Evolutionary conservation across 176 grass and related monocot genomes (phyloP).

Genomic region (Zea luxurians): DNA sequence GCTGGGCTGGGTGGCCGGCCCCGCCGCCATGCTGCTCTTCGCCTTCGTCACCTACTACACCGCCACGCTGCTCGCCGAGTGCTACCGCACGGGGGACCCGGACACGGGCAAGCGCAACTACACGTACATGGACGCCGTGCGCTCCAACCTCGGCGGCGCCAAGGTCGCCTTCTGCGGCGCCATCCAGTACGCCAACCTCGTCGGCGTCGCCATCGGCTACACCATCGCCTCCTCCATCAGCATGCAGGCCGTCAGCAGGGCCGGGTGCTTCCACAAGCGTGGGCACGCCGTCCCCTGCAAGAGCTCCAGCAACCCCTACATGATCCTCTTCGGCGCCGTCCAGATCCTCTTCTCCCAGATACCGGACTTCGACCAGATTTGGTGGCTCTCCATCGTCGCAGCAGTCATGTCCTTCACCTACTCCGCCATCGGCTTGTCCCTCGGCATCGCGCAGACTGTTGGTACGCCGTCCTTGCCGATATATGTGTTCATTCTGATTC

Average conservation of each 20-base stretch:
- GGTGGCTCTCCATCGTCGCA: conserved; percentile 66
- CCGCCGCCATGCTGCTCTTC: conserved; percentile 54
- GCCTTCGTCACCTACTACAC: conserved; percentile 54
- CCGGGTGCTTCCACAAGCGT: conserved; percentile 37
- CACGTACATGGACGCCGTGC: conserved; percentile 66
- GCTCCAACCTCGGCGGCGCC: conserved; percentile 51
- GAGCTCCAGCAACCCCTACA: conserved; percentile 47
- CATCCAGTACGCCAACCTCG: conserved; percentile 57
- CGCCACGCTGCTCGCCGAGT: conserved; percentile 55
- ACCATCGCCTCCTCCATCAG: conserved; percentile 59
- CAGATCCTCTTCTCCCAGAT: conserved; percentile 62
- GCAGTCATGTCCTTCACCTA: conserved; percentile 64
- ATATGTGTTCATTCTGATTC: too few relatives aligned
- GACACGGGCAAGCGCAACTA: conserved; percentile 48
- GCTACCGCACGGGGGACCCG: conserved; percentile 55
- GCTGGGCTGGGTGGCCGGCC: conserved; percentile 61
- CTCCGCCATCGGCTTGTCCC: conserved; percentile 39
- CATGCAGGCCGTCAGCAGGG: conserved; percentile 46
- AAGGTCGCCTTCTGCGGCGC: conserved; percentile 42
- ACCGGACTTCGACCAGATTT: conserved; percentile 57
- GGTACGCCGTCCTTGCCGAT: not conserved
- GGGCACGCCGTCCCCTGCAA: conserved; percentile 41
- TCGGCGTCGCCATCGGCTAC: conserved; percentile 53
- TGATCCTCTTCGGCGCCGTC: conserved; percentile 42
- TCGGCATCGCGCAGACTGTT: conserved; percentile 47